A percentile compares a stretch with the other conserved stretches of the same genome.
phyloP scores from a whole-genome alignment of 2,329 filamentous ascomycete species.

The Neonectria faginata region DNA sequence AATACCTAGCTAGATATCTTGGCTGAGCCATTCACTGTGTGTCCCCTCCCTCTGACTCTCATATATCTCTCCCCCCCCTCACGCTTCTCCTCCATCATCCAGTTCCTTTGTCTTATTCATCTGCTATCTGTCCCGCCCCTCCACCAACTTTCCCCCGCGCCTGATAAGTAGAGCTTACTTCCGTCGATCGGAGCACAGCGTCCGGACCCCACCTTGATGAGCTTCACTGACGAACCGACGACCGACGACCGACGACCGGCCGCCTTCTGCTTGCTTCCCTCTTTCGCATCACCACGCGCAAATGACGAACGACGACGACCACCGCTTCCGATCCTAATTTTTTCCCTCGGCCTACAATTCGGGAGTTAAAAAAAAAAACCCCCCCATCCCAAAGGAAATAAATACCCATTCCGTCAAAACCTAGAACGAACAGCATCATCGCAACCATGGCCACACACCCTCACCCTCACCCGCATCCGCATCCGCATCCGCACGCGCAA shows the following conservation, averaged over 20 bases:
- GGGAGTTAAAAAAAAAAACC: too few species aligned
- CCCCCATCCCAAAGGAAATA: too few species aligned
- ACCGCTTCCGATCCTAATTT: not conserved
- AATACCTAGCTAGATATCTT: too few species aligned
- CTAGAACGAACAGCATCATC: not conserved
- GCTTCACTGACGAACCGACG: not conserved
- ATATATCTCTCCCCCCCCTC: not conserved
- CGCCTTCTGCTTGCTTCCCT: not conserved
- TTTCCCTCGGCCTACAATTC: too few species aligned
- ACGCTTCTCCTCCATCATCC: not conserved
- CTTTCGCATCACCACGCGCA: not conserved
- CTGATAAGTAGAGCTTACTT: not conserved
- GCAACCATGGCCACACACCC: constrained; percentile 51
- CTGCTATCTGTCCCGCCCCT: too few species aligned
- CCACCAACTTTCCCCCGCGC: not conserved
- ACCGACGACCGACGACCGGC: not conserved
- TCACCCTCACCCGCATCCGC: not conserved
- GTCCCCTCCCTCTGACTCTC: not conserved
- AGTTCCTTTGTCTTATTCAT: not conserved
- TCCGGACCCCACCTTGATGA: constrained; percentile 6
- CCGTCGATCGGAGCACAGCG: not conserved
- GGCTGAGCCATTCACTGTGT: not conserved
- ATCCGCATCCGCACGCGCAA: not conserved
- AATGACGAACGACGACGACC: not conserved
- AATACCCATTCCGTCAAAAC: too few species aligned